These are phyloP conservation scores for Conoideocrella luteorostrata DNA, from an alignment of 2,329 filamentous ascomycete species.

Conservation along the genomic window DNA sequence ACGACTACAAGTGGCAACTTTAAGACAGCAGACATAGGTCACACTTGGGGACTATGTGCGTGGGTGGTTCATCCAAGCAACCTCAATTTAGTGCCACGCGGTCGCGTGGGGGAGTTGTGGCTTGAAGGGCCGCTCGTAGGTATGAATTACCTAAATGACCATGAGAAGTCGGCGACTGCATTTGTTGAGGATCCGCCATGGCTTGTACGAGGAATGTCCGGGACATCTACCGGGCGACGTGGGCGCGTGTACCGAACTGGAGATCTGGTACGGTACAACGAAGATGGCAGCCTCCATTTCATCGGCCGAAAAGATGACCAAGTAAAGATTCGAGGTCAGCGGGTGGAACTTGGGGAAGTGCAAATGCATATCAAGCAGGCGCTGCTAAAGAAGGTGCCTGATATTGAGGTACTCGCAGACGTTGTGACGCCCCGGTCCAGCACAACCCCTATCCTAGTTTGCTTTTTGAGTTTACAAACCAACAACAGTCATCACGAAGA, in stretches of 20 bases:
- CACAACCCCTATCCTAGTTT: constrained; percentile 1
- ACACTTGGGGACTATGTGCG: constrained; percentile 7
- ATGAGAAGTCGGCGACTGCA: constrained; percentile 34
- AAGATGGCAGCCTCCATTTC: constrained; percentile 22
- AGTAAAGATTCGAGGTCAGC: constrained; percentile 48
- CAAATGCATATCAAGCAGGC: constrained; percentile 38
- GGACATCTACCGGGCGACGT: constrained; percentile 25
- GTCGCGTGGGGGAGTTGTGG: constrained; percentile 25
- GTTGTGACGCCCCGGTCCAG: background rate
- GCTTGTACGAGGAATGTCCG: constrained; percentile 16
- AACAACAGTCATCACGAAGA: background rate
- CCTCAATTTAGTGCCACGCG: constrained; percentile 19
- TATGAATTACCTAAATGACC: constrained; percentile 41
- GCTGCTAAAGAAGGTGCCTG: no score
- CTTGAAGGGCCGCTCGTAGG: constrained; percentile 39
- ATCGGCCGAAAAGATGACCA: constrained; percentile 36
- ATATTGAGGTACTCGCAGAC: constrained; percentile 6
- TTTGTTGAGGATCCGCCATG: constrained; percentile 40
- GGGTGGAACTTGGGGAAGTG: constrained; percentile 32
- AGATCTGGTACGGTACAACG: constrained; percentile 19
- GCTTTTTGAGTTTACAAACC: constrained; percentile 4
- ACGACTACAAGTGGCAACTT: no score
- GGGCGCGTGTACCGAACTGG: constrained; percentile 29
- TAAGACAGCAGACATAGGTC: constrained; percentile 1
- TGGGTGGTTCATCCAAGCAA: constrained; percentile 24